Conservation (phyloP, 2,329 filamentous ascomycete species). For the Aulographum hederae region DNA sequence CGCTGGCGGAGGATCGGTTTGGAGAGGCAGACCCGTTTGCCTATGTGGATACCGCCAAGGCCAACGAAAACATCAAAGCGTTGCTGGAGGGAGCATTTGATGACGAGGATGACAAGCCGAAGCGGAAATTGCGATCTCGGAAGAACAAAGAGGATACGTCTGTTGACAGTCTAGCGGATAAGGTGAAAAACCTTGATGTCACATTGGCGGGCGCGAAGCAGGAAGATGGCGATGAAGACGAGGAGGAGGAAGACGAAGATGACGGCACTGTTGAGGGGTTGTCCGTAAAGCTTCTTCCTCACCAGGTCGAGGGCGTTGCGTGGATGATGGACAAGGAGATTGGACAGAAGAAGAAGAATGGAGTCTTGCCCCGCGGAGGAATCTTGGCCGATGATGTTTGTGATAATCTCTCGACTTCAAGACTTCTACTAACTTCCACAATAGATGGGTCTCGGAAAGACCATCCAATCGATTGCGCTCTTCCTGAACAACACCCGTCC, state of each 20-base stretch:
- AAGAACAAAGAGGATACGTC: constrained; percentile 17
- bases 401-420: constrained; percentile 1
- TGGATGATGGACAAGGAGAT: constrained; percentile 95
- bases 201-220: constrained; percentile 27
- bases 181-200: constrained; percentile 24
- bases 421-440: constrained; percentile 2
- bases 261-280: constrained; percentile 61
- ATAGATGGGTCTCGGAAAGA: constrained; percentile 84
- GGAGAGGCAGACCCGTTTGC: constrained; percentile 34
- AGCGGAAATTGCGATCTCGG: constrained; percentile 24
- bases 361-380: constrained; percentile 68
- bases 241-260: constrained; percentile 29
- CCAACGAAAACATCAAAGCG: constrained; percentile 60
- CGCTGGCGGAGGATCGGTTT: constrained; percentile 27
- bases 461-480: constrained; percentile 78
- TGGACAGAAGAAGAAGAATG: constrained; percentile 64
- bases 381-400: constrained; percentile 72
- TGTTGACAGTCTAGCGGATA: constrained; percentile 22
- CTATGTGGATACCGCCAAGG: constrained; percentile 54
- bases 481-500: constrained; percentile 66
- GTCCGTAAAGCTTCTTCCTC: constrained; percentile 72
- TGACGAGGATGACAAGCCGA: constrained; percentile 42
- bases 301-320: constrained; percentile 81
- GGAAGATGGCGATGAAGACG: constrained; percentile 28
- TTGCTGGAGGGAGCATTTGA: constrained; percentile 69